phyloP scores from a whole-genome alignment of 441 rosid genomes.

The Corymbia calophylla region DNA sequence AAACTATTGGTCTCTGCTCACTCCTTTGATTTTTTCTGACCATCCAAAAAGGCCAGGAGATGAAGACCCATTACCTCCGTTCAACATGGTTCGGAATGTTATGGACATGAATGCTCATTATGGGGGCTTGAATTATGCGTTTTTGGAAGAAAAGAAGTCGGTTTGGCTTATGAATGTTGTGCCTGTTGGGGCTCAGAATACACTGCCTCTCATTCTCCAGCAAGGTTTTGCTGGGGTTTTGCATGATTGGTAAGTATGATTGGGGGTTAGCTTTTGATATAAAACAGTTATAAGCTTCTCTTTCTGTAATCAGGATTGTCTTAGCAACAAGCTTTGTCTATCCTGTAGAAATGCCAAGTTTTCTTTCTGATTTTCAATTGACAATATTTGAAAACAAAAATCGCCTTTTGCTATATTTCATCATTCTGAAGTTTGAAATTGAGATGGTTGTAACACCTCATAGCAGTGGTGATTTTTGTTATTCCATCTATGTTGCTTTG shows the following conservation, averaged over 20 bases:
- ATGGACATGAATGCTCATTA: slow-evolving; percentile 98
- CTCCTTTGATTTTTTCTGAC: slow-evolving; percentile 94
- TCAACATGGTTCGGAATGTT: slow-evolving; percentile 92
- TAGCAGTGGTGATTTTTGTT: neutral
- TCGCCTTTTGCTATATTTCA: neutral
- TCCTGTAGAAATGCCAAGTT: neutral
- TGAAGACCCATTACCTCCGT: slow-evolving; percentile 96
- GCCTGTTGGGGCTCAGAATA: slow-evolving; percentile 61
- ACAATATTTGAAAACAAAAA: neutral
- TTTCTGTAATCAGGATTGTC: neutral
- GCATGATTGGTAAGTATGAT: slow-evolving; percentile 69
- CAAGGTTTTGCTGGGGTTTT: slow-evolving; percentile 85
- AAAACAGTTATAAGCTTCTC: neutral
- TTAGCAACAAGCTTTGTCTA: neutral
- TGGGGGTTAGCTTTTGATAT: neutral
- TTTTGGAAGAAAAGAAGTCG: slow-evolving; percentile 63
- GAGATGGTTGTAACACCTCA: neutral
- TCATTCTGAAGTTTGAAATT: neutral
- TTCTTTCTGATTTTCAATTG: neutral
- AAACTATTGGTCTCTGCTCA: slow-evolving; percentile 90
- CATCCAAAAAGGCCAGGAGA: slow-evolving; percentile 99
- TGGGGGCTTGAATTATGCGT: slow-evolving; percentile 78
- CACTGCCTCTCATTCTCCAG: slow-evolving; percentile 88
- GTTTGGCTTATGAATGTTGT: slow-evolving; percentile 96
- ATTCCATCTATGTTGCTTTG: neutral